Conservation (phyloP, 75 land plant genomes). For the Cunninghamia lanceolata region DNA sequence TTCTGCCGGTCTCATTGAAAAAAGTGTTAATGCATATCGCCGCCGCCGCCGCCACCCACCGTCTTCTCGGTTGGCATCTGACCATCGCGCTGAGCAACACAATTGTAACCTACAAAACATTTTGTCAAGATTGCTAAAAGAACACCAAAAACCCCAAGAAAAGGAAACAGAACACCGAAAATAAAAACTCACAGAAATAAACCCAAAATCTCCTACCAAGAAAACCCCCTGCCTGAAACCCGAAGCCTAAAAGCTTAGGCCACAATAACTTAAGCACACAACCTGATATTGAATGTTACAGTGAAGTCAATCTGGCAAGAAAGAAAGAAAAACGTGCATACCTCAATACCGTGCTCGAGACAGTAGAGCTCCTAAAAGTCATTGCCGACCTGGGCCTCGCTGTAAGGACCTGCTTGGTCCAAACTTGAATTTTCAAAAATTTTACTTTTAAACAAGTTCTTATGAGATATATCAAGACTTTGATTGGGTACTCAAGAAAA, state of each 20-base stretch:
- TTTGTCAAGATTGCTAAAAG: not conserved
- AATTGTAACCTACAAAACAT: not conserved
- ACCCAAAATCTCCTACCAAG: too few species aligned
- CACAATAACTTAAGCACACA: not conserved
- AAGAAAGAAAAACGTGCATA: not conserved
- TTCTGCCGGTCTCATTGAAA: constrained; percentile 20
- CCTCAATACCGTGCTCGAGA: constrained; percentile 47
- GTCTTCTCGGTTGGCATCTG: constrained; percentile 33
- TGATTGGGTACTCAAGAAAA: too few species aligned
- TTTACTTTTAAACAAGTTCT: too few species aligned
- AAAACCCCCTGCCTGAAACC: not conserved
- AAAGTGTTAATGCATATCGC: constrained; percentile 1
- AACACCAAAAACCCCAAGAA: too few species aligned
- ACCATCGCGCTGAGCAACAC: constrained; percentile 34
- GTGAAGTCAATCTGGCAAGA: not conserved
- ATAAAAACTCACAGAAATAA: too few species aligned
- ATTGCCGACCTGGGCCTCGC: constrained; percentile 55
- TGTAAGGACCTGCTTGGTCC: too few species aligned
- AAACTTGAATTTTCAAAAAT: too few species aligned
- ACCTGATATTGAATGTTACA: not conserved
- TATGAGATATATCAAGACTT: too few species aligned
- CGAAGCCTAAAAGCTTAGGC: too few species aligned
- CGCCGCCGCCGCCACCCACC: not conserved
- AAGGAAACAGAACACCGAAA: not conserved
- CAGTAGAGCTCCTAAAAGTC: constrained; percentile 53